Evolutionary conservation across 2,329 filamentous ascomycete species (phyloP).

Genomic region (Chaetomium strumarium): DNA sequence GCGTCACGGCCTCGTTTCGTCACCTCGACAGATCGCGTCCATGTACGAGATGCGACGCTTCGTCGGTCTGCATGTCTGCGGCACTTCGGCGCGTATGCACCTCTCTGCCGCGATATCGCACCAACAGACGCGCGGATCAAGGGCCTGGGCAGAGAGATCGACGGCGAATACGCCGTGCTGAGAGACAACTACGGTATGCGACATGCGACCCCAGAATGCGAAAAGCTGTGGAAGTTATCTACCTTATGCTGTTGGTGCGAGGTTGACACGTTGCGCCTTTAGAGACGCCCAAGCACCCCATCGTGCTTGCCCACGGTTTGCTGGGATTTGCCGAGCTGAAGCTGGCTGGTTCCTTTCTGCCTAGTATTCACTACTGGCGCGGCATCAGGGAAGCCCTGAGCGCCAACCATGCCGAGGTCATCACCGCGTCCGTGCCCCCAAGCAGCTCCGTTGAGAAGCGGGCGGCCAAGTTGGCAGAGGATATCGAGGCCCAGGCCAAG

Average conservation of each 20-base stretch:
- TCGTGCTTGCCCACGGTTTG: conserved; percentile 61
- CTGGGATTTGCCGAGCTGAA: conserved; percentile 57
- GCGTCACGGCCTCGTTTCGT: background rate
- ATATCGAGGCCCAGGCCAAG: conserved; percentile 43
- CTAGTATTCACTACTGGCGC: conserved; percentile 58
- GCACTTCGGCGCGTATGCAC: conserved; percentile 14
- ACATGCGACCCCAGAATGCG: background rate
- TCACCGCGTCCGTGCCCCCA: conserved; percentile 56
- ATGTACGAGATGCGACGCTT: conserved; percentile 7
- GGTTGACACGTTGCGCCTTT: conserved; percentile 13
- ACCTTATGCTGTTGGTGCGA: background rate
- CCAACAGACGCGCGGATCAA: conserved; percentile 20
- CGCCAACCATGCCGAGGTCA: conserved; percentile 48
- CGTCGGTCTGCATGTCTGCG: conserved; percentile 2
- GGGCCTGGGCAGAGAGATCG: conserved; percentile 21
- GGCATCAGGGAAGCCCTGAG: conserved; percentile 55
- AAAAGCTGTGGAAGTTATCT: background rate
- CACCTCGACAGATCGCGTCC: background rate
- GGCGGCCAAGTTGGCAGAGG: conserved; percentile 49
- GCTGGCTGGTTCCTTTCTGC: conserved; percentile 43
- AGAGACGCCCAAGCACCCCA: conserved; percentile 54
- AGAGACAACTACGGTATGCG: conserved; percentile 21
- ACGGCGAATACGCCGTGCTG: conserved; percentile 22
- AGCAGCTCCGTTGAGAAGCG: conserved; percentile 56
- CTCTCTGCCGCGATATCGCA: conserved; percentile 8